Percentiles rank a stretch among this genome's conserved stretches.
These are phyloP conservation scores for Leccinellum luteum DNA, from an alignment of 768 basidiomycete species.

Conservation along the genomic window DNA sequence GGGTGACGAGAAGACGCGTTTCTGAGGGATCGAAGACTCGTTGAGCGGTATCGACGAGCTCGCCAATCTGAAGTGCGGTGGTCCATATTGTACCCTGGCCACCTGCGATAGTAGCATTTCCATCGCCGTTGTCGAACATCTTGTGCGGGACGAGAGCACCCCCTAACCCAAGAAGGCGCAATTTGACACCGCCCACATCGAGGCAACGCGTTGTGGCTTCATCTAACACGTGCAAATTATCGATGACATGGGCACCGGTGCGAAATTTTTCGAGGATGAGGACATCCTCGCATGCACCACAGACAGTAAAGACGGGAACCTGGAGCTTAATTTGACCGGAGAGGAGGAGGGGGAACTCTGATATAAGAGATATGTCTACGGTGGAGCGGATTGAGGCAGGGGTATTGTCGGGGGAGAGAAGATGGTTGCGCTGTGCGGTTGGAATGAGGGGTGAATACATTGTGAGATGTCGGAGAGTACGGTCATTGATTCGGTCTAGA, in stretches of 20 bases:
- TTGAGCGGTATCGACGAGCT: conserved; percentile 96
- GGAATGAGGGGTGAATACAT: conserved; percentile 95
- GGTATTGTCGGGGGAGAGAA: conserved; percentile 71
- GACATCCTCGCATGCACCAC: conserved; percentile 98
- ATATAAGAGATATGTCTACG: conserved; percentile 75
- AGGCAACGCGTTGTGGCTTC: conserved; percentile 93
- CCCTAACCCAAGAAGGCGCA: conserved; percentile 93
- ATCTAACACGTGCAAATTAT: conserved; percentile 90
- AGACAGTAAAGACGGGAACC: conserved; percentile 94
- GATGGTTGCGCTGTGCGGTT: conserved; percentile 72
- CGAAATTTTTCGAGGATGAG: conserved; percentile 91
- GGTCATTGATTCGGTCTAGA: conserved; percentile 89
- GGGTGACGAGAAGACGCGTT: conserved; percentile 90
- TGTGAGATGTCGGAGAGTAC: conserved; percentile 92
- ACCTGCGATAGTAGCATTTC: conserved; percentile 94
- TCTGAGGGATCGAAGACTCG: conserved; percentile 90
- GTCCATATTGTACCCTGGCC: conserved; percentile 99
- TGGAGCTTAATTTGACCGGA: conserved; percentile 87
- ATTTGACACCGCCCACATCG: conserved; percentile 89
- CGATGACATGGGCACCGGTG: conserved; percentile 72
- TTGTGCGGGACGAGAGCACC: conserved; percentile 95
- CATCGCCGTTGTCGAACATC: conserved; percentile 92
- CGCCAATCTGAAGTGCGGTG: conserved; percentile 94
- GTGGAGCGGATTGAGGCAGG: conserved; percentile 67
- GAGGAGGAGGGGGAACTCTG: conserved; percentile 91